Conservation (phyloP, 1,139 yeast species). For the Candida sojae region DNA sequence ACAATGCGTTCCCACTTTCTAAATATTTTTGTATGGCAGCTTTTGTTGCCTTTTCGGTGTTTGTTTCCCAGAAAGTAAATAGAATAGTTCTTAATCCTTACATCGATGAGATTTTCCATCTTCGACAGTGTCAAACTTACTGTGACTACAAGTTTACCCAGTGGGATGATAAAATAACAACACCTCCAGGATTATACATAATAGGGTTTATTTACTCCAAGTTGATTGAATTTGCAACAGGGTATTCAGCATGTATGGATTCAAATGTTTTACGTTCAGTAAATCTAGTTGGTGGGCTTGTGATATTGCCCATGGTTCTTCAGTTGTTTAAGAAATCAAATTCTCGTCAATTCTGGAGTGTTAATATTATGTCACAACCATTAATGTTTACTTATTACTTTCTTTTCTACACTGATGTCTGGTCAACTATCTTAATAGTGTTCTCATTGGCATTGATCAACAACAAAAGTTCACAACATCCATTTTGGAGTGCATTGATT, state of each 20-base stretch:
- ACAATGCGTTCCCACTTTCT: slow-evolving; percentile 1
- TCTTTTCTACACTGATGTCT: slow-evolving; percentile 88
- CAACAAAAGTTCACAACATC: slow-evolving; percentile 14
- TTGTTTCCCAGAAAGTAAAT: slow-evolving; percentile 19
- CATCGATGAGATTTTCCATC: slow-evolving; percentile 84
- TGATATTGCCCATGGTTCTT: slow-evolving; percentile 48
- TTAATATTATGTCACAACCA: slow-evolving; percentile 63
- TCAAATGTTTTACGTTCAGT: slow-evolving; percentile 52
- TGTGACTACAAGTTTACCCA: slow-evolving; percentile 56
- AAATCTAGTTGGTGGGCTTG: slow-evolving; percentile 64
- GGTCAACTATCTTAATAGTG: slow-evolving; percentile 77
- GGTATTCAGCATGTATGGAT: slow-evolving; percentile 28
- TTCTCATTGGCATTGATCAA: slow-evolving; percentile 40
- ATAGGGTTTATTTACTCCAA: slow-evolving; percentile 56
- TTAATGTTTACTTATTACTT: slow-evolving; percentile 70
- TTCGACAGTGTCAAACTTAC: slow-evolving; percentile 73
- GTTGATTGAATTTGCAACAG: slow-evolving; percentile 21
- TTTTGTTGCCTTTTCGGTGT: slow-evolving; percentile 19
- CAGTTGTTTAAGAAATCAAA: slow-evolving; percentile 27
- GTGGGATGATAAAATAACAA: slow-evolving; percentile 93
- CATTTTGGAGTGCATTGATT: slow-evolving; percentile 39
- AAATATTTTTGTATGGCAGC: slow-evolving; percentile 8
- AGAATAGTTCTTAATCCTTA: slow-evolving; percentile 39
- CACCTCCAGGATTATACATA: slow-evolving; percentile 91
- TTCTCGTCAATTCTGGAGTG: slow-evolving; percentile 43